Percentiles rank a stretch among this genome's conserved stretches.
Conservation (phyloP, 148 eudicot species). For the Rhododendron kiyosumense region DNA sequence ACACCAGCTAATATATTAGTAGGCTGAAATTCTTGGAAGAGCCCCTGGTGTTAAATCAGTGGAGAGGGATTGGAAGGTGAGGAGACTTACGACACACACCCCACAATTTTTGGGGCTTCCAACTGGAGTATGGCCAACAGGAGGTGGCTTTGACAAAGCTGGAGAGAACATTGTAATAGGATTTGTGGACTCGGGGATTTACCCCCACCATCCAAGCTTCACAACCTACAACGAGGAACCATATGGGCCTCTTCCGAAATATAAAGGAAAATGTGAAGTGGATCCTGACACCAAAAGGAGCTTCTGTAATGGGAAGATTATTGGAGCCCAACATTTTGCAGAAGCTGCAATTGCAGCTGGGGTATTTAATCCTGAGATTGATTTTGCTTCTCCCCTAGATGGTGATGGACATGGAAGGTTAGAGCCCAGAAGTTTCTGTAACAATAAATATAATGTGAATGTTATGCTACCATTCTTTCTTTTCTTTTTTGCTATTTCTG, state of each 20-base stretch:
- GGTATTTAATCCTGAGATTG: conserved; percentile 72
- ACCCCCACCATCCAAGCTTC: conserved; percentile 87
- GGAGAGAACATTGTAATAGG: conserved; percentile 95
- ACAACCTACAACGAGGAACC: conserved; percentile 59
- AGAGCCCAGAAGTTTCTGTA: conserved; percentile 12
- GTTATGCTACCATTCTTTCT: not conserved
- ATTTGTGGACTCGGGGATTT: conserved; percentile 89
- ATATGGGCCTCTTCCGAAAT: conserved; percentile 77
- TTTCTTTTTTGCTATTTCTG: not conserved
- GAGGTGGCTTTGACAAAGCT: conserved; percentile 83
- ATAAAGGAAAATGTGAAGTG: conserved; percentile 88
- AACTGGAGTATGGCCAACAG: conserved; percentile 97
- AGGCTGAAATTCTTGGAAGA: conserved; percentile 87
- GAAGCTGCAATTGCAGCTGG: conserved; percentile 95
- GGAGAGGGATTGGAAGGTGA: conserved; percentile 94
- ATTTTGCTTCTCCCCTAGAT: conserved; percentile 92
- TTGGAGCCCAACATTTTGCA: conserved; percentile 99
- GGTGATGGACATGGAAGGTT: conserved; percentile 99
- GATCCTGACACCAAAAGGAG: conserved; percentile 60
- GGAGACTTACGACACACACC: conserved; percentile 90
- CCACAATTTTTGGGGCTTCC: conserved; percentile 98
- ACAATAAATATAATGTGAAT: too few relatives aligned
- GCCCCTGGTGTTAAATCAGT: conserved; percentile 90
- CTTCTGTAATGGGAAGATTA: conserved; percentile 91
- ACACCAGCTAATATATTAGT: conserved; percentile 47